phyloP scores from a whole-genome alignment of 2,329 filamentous ascomycete species.

The Fonsecaea pedrosoi region DNA sequence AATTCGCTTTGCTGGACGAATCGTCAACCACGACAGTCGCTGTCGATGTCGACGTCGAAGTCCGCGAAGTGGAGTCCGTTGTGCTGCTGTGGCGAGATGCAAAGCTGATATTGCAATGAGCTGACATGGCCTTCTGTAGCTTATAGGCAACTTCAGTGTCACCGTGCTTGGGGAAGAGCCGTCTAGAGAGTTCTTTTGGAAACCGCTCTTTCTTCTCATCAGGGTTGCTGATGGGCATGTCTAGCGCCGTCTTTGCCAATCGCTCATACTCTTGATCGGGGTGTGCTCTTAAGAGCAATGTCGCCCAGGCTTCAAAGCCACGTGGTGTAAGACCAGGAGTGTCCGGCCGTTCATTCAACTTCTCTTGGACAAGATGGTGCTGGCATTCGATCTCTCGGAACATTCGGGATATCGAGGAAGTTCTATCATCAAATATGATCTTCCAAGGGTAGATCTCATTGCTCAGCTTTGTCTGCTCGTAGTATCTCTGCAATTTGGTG shows the following conservation, averaged over 20 bases:
- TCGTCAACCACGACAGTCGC: constrained; percentile 33
- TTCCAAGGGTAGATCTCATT: constrained; percentile 73
- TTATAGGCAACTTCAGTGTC: constrained; percentile 65
- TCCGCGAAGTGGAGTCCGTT: constrained; percentile 41
- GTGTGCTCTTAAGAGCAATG: constrained; percentile 73
- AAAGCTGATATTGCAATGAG: constrained; percentile 58
- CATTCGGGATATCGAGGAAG: constrained; percentile 63
- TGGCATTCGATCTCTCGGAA: constrained; percentile 63
- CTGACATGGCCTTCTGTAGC: constrained; percentile 65
- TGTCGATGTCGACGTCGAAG: constrained; percentile 34
- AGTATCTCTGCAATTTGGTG: constrained; percentile 76
- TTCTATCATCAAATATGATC: constrained; percentile 64
- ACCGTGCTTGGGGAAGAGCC: constrained; percentile 69
- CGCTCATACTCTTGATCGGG: constrained; percentile 77
- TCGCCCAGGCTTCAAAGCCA: constrained; percentile 77
- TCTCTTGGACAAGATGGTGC: constrained; percentile 69
- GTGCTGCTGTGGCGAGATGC: constrained; percentile 45
- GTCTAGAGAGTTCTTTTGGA: constrained; percentile 77
- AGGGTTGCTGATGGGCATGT: constrained; percentile 73
- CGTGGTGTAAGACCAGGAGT: constrained; percentile 70
- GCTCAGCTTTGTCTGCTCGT: constrained; percentile 68
- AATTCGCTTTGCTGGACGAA: constrained; percentile 35
- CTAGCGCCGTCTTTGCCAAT: constrained; percentile 70
- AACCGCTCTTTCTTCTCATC: constrained; percentile 73
- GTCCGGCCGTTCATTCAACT: constrained; percentile 59